Base-by-base conservation (phyloP, 352 stramenopile genomes). In the Phytophthora megakarya region DNA sequence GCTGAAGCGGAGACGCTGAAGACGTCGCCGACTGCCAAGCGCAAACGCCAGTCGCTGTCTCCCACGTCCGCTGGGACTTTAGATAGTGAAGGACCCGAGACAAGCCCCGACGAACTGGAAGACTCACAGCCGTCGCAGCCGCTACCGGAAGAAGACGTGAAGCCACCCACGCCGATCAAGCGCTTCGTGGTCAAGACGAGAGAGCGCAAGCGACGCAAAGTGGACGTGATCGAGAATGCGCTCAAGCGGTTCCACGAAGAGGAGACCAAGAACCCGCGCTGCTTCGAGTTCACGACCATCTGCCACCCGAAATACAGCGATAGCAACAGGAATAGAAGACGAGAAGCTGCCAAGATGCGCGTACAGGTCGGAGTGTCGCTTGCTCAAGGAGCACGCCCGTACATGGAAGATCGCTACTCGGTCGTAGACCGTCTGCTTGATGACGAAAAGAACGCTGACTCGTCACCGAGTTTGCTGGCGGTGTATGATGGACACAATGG, bases 401-500 rank as follows among this genome's bases (percentile, higher is more conserved):
- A 93, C 68, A 93, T 93, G 84, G 84, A 93, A 70, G 84, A 93
- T 55, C 79, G 81, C 1, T 88, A 81, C 47, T 86, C 82, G 8
- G 78, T 92, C 4, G 66, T 82, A 13, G 78, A 84, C 48, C 72
- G 73, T n/a, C 57, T 93, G 33, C 75, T 90, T 47, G 79, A 86
- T 11, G 60, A 70, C 39, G 53, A 76, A 37, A 65, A 76, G 16
- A 70, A 88, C 38, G 54, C 49, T 3, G 75, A 76, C 35, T 53
- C 64, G 65, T 81, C 76, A 22, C 75, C 80, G 16, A 89, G 76
- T 46, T 61, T 92, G 22, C 39, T 93, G 19, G 82, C 77, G 13
- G 67, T 93, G 16, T 93, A 84, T 40, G 84, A 93, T 47, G 84
- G 84, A 23, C 84, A 93, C 72, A 93, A 93, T 37, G 84, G 84